Evolutionary conservation across 2,329 filamentous ascomycete species (phyloP).

Genomic region (Pyricularia sp.): DNA sequence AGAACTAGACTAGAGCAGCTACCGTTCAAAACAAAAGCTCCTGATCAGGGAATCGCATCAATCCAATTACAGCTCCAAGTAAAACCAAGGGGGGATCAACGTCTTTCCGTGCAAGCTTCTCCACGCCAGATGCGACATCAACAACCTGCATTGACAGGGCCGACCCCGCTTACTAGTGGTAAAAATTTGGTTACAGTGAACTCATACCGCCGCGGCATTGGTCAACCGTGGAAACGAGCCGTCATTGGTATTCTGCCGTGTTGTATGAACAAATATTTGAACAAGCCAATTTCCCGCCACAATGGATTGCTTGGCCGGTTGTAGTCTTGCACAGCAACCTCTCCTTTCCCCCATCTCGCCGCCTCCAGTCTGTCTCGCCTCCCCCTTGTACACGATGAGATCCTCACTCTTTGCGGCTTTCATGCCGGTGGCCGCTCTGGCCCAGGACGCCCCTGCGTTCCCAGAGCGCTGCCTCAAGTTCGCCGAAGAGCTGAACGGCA

Average conservation of each 20-base stretch:
- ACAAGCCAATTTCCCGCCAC: background rate
- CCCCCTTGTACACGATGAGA: background rate
- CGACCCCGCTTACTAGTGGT: background rate
- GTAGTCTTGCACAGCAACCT: background rate
- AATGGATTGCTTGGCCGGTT: background rate
- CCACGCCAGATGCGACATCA: background rate
- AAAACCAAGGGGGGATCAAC: background rate
- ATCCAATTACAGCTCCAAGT: background rate
- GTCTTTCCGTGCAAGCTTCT: background rate
- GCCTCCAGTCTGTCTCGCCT: background rate
- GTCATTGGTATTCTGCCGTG: background rate
- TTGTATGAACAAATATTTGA: background rate
- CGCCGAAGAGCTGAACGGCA: background rate
- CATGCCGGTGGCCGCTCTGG: background rate
- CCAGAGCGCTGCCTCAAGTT: background rate
- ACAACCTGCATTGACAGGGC: background rate
- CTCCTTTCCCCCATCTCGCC: background rate
- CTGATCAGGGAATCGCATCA: background rate
- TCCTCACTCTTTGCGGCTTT: background rate
- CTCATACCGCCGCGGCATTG: background rate
- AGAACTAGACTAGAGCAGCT: background rate
- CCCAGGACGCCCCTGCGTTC: background rate
- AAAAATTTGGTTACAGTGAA: background rate
- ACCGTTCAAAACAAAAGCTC: background rate
- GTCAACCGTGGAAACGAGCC: background rate